These are phyloP conservation scores for Insectozyma bohioensis DNA, from an alignment of 1,139 yeast genomes.

Conservation along the genomic window DNA sequence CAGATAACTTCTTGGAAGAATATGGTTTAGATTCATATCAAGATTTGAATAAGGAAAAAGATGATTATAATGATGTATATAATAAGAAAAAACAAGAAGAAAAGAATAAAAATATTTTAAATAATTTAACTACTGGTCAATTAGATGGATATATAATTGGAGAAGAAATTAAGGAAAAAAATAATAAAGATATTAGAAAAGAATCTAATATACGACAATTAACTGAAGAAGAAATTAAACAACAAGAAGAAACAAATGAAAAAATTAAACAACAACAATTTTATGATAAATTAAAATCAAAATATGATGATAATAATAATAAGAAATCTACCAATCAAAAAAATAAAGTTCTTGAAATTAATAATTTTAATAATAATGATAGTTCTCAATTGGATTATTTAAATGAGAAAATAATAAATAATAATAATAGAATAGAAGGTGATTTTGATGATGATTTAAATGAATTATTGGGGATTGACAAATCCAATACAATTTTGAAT, in stretches of 20 bases:
- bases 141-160: conserved; percentile 42
- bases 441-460: conserved; percentile 11
- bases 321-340: conserved; percentile 10
- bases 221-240: conserved; percentile 28
- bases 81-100: conserved; percentile 16
- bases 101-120: conserved; percentile 12
- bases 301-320: conserved; percentile 25
- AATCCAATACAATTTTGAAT: too few species aligned
- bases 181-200: conserved; percentile 9
- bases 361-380: conserved; percentile 30
- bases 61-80: conserved; percentile 31
- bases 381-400: conserved; percentile 27
- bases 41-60: conserved; percentile 24
- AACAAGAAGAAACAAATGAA: conserved; percentile 23
- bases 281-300: conserved; percentile 29
- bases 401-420: conserved; percentile 23
- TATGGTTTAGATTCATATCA: conserved; percentile 38
- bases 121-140: conserved; percentile 26
- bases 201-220: conserved; percentile 18
- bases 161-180: conserved; percentile 19
- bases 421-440: conserved; percentile 4
- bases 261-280: conserved; percentile 29
- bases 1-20: conserved; percentile 39
- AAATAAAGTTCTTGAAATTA: conserved; percentile 36
- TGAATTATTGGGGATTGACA: conserved; percentile 3